Base-by-base conservation (phyloP, 352 stramenopile species). In the Phytophthora macrochlamydospora region DNA sequence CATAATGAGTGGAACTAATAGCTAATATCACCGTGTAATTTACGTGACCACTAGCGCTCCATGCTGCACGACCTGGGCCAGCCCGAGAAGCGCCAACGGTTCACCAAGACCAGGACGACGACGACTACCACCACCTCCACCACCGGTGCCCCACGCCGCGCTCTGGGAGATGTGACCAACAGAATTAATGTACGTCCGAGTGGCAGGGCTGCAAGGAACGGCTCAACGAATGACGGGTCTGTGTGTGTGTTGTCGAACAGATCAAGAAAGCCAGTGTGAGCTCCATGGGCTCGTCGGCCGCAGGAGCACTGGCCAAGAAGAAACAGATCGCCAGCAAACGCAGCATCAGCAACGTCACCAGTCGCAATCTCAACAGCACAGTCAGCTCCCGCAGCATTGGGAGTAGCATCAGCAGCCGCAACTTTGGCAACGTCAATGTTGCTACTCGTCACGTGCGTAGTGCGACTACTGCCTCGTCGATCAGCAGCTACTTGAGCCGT, bases 81-180 rank as follows among this genome's bases (percentile, higher is more conserved):
- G 37, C 59, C 70, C 12, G 85, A 92, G 56, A 91, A 91, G 72
- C 83, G 81, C 24, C 79, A 69, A 55, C 81, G 81, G 40, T 72
- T 78, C 30, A 62, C 79, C 31, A 90, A 90, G 57, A 56, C 76
- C 9, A 65, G 88, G 51, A 62, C 48, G 14, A 59, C 52, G 8
- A 67, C 62, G 2, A 67, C 57, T 24, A 24, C 18, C 18, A 24
- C 18, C 18, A 24, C 18, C 18, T 24, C 18, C 18, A 24, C 18
- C 18, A 65, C 67, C 1, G 70, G 56, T 43, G 48, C 58, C 2
- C 62, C 70, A 3, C 62, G 73, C 7, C 59, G 67, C 28, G 83
- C 69, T 18, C 70, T 93, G 5, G 75, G 83, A 5, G 83, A 94
- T 67, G 79, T 84, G 50, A 93, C 84, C 49, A 92, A 94, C 72